A percentile compares a stretch with the other conserved stretches of the same genome.
phyloP scores from a whole-genome alignment of 208 protist species.

The Phytomonas sp. region DNA sequence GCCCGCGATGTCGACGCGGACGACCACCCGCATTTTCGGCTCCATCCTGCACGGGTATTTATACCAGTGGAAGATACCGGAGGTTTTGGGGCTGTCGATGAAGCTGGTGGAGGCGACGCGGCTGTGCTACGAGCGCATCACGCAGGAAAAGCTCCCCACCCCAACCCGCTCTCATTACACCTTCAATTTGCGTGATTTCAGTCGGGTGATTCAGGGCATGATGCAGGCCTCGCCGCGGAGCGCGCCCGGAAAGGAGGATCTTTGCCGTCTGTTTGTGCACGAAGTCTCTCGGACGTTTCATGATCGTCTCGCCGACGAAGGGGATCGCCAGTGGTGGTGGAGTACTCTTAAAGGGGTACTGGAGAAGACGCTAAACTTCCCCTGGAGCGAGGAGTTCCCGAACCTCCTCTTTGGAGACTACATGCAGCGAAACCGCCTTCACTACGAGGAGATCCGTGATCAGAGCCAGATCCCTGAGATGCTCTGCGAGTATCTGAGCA shows the following conservation, averaged over 20 bases:
- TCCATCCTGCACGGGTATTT: constrained; percentile 93
- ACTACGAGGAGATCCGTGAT: constrained; percentile 69
- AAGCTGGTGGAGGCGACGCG: constrained; percentile 91
- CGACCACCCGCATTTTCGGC: constrained; percentile 91
- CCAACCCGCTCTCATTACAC: constrained; percentile 98
- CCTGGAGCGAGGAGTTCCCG: constrained; percentile 53
- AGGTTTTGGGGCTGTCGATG: constrained; percentile 21
- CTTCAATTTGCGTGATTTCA: constrained; percentile 98
- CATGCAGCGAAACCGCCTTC: constrained; percentile 83
- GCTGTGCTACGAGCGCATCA: constrained; percentile 92
- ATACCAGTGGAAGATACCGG: constrained; percentile 35
- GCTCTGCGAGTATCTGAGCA: constrained; percentile 82
- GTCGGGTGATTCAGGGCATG: constrained; percentile 95
- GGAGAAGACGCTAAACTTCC: constrained; percentile 41
- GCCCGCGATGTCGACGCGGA: constrained; percentile 78
- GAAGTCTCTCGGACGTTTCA: constrained; percentile 95
- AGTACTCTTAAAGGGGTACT: constrained; percentile 47
- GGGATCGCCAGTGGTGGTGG: constrained; percentile 92
- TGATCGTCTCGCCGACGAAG: constrained; percentile 92
- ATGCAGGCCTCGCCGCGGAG: constrained; percentile 79
- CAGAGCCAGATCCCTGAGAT: constrained; percentile 40
- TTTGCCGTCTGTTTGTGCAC: constrained; percentile 92
- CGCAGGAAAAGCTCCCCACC: constrained; percentile 93
- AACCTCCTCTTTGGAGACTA: constrained; percentile 89
- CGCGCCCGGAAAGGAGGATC: constrained; percentile 26